phyloP scores from a whole-genome alignment of 306 rosid genomes.

The Alnus rubra region DNA sequence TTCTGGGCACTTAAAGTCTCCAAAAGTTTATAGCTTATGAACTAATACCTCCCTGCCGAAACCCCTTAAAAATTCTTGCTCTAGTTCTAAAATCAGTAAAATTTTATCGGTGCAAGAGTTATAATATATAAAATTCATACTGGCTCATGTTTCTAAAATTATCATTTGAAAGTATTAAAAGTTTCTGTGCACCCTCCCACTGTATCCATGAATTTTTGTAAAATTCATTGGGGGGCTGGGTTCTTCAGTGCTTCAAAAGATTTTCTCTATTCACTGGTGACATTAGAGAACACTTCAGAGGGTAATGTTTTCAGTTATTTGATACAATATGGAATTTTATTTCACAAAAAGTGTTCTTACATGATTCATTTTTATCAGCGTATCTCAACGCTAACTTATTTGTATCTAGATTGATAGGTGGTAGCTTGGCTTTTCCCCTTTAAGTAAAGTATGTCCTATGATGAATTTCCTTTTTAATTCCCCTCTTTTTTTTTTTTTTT shows the following conservation, averaged over 20 bases:
- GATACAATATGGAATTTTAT: neutral
- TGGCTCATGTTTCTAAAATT: neutral
- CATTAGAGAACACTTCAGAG: neutral
- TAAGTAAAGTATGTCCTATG: neutral
- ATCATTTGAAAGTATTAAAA: neutral
- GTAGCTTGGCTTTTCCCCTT: neutral
- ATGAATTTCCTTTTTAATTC: neutral
- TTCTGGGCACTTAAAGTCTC: neutral
- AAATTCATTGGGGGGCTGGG: neutral
- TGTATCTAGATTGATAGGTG: neutral
- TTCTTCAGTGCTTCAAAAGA: neutral
- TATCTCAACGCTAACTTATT: neutral
- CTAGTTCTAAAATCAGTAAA: neutral
- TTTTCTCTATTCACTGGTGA: neutral
- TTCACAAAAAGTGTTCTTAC: neutral
- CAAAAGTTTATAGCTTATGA: neutral
- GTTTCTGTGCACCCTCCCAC: no score
- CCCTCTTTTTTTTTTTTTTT: neutral
- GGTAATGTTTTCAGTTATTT: neutral
- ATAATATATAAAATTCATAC: neutral
- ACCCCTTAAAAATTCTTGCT: neutral
- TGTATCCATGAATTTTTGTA: neutral
- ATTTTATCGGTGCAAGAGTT: neutral
- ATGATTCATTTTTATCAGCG: neutral
- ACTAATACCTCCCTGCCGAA: neutral